Evolutionary conservation across 2,329 filamentous ascomycete genomes (phyloP).

Genomic region (Proliferodiscus dingleyae): DNA sequence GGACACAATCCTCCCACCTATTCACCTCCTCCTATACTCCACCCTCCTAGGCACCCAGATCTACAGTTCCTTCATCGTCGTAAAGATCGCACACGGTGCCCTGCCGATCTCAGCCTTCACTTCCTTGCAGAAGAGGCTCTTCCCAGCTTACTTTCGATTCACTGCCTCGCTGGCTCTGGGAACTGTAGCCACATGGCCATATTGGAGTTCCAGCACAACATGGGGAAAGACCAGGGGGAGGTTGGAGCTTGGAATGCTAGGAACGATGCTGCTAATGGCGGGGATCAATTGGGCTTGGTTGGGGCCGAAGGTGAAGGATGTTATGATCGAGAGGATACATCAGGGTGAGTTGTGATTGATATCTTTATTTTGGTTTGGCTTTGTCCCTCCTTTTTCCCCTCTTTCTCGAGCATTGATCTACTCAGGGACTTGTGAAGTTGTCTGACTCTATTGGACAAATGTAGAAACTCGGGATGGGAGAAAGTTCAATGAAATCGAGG

Average conservation of each 20-base stretch:
- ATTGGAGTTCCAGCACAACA: not conserved
- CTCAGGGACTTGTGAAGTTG: not conserved
- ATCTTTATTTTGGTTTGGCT: too few species aligned
- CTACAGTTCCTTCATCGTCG: constrained; percentile 36
- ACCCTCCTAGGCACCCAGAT: constrained; percentile 4
- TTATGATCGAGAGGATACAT: constrained; percentile 32
- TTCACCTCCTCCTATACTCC: constrained; percentile 5
- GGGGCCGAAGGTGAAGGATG: constrained; percentile 21
- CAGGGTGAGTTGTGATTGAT: constrained; percentile 7
- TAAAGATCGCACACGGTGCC: constrained; percentile 34
- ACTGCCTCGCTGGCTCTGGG: constrained; percentile 34
- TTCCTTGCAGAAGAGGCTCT: constrained; percentile 35
- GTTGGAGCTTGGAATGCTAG: not conserved
- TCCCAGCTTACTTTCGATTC: constrained; percentile 36
- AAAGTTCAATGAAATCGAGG: not conserved
- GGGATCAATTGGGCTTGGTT: constrained; percentile 34
- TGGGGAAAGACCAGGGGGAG: not conserved
- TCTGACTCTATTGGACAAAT: not conserved
- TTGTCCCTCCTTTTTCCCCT: not conserved
- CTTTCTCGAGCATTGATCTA: not conserved
- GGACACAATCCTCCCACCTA: not conserved
- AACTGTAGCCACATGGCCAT: constrained; percentile 32
- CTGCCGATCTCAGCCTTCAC: constrained; percentile 36
- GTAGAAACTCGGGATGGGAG: constrained; percentile 5
- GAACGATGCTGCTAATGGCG: constrained; percentile 22